Base-by-base conservation (phyloP, 2,329 filamentous ascomycete genomes). In the Ceratocystis alfenasii region DNA sequence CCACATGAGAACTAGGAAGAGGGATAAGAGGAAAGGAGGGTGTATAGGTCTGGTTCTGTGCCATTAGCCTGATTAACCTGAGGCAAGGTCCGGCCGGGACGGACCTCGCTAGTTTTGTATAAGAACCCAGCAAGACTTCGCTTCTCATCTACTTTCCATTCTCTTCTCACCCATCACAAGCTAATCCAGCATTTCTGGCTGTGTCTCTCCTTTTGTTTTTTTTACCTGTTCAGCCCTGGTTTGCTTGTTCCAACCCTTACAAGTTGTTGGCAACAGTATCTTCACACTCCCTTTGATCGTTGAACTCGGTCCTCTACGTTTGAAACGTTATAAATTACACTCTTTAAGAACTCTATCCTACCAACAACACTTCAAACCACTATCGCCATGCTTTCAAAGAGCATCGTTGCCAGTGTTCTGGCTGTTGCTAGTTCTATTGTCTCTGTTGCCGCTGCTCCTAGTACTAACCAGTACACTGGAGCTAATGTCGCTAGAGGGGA, bases 321-420 rank as follows among this genome's bases (percentile, higher is more conserved):
- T 59, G 7, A 59, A 3, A 4, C 10, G 25, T 41, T n/a, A 41
- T 4, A 64, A 41, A 17, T 7, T 50, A 25, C n/a, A 25, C 20
- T 20, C 28, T 12, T 46, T 12, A 53, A 25, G 7, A 28, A 55
- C 44, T 57, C 25, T 30, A 8, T 2, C 20, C 17, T 7, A 55
- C 22, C 15, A 3, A 48, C 25, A 1, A 28, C 15, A 4, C 3
- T 41, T 10, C 4, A 4, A 41, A 7, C 20, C 60, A 50, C 44
- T 6, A 17, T 3, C 57, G 48, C 6, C 45, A 68, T 67, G 67
- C 44, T 65, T 48, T 36, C 5, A 2, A 41, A 63, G 50, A 62
- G 30, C 33, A 10, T 66, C 17, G 6, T 66, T 30, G 62, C 67
- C 12, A 53, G 65, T 36, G n/a, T 60, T 33, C 41, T 68, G 65